Evolutionary conservation across 176 grass and related monocot species (phyloP).

Genomic region (Chrysopogon serrulatus): DNA sequence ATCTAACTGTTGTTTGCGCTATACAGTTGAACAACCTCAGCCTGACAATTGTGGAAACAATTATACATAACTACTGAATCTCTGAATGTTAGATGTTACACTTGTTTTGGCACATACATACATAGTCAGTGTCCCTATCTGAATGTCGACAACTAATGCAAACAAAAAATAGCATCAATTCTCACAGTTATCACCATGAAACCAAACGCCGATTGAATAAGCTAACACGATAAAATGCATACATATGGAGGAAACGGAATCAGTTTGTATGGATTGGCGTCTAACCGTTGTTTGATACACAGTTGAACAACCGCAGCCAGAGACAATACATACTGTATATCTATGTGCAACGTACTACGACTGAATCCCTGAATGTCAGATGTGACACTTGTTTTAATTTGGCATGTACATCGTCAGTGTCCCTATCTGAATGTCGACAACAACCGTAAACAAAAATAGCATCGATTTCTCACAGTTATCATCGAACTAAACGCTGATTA

Average conservation of each 20-base stretch:
- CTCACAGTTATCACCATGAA: no score
- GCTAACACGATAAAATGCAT: conserved; percentile 11
- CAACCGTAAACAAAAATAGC: neutral
- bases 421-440: neutral
- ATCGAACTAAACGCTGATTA: neutral
- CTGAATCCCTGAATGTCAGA: neutral
- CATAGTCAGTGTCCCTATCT: no score
- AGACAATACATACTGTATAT: neutral
- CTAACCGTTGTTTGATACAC: neutral
- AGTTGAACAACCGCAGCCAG: neutral
- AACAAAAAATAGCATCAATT: no score
- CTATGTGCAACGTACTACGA: neutral
- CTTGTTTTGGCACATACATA: no score
- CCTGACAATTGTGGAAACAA: no score
- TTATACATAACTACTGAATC: no score
- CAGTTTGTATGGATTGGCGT: neutral
- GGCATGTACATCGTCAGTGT: neutral
- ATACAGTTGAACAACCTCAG: no score
- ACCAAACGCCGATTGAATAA: no score
- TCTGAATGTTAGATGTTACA: no score
- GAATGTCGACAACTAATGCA: no score
- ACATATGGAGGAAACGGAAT: neutral
- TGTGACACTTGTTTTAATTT: neutral
- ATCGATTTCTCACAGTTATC: neutral
- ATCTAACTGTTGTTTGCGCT: no score